A percentile compares a stretch with the other conserved stretches of the same genome.
Conservation (phyloP, 495 filamentous ascomycete species). For the Haplographium delicatum region DNA sequence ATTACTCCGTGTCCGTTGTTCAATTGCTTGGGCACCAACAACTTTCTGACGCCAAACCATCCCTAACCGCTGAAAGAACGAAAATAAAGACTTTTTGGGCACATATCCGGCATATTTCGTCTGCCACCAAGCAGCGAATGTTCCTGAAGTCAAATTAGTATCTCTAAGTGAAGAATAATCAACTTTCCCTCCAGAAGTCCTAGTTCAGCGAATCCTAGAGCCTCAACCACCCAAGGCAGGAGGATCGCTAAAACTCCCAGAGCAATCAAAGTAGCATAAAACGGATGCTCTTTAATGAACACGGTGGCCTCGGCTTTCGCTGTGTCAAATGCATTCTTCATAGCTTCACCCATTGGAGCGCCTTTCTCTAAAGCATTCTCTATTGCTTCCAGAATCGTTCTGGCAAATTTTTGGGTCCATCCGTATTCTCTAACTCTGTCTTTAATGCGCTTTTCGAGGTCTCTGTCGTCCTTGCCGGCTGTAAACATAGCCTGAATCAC, state of each 20-base stretch:
- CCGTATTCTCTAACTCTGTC: too few relatives aligned
- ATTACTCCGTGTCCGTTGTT: background rate
- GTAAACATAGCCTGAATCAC: too few relatives aligned
- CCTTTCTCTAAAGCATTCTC: conserved; percentile 29
- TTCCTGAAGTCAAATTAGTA: conserved; percentile 21
- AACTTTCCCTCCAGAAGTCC: conserved; percentile 41
- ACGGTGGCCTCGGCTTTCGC: conserved; percentile 27
- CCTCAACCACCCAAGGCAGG: conserved; percentile 38
- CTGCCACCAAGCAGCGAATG: conserved; percentile 44
- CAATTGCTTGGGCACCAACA: too few relatives aligned
- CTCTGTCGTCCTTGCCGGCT: too few relatives aligned
- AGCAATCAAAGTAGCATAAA: conserved; percentile 40
- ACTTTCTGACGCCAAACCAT: conserved; percentile 28
- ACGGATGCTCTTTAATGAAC: conserved; percentile 40
- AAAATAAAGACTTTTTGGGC: conserved; percentile 41
- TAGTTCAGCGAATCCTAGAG: conserved; percentile 43
- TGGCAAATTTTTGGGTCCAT: too few relatives aligned
- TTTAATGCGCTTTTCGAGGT: too few relatives aligned
- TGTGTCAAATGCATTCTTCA: conserved; percentile 32
- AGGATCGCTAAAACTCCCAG: conserved; percentile 43
- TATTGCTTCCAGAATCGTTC: conserved; percentile 31
- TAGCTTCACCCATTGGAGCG: conserved; percentile 26
- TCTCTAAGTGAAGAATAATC: conserved; percentile 1
- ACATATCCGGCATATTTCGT: conserved; percentile 39
- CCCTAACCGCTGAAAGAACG: conserved; percentile 46